Conservation (phyloP, 306 rosid species). For the Glycine latifolia region DNA sequence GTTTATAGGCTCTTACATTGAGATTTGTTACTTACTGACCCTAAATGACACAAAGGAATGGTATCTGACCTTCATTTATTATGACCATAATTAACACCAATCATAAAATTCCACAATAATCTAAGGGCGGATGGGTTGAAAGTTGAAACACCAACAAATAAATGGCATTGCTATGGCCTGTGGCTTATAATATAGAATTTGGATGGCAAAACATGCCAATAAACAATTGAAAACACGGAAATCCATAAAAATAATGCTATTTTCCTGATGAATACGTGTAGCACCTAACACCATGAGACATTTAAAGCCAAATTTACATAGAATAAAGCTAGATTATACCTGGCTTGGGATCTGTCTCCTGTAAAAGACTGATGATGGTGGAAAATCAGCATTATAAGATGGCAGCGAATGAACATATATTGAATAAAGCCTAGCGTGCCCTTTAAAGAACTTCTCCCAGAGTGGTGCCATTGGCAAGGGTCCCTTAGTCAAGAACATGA, state of each 20-base stretch:
- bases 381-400: slow-evolving; percentile 64
- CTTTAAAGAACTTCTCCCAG: slow-evolving; percentile 89
- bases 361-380: slow-evolving; percentile 76
- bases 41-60: slow-evolving; percentile 1
- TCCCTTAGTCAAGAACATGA: slow-evolving; percentile 98
- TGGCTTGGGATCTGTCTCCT: slow-evolving; percentile 91
- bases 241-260: slow-evolving; percentile 28
- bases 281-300: slow-evolving; percentile 35
- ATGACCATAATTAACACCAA: slow-evolving; percentile 25
- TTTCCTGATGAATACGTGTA: slow-evolving; percentile 18
- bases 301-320: slow-evolving; percentile 3
- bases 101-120: slow-evolving; percentile 1
- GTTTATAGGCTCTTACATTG: slow-evolving; percentile 17
- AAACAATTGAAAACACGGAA: slow-evolving; percentile 22
- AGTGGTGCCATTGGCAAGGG: slow-evolving; percentile 94
- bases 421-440: slow-evolving; percentile 69
- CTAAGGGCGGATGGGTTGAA: slow-evolving; percentile 10
- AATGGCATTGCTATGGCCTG: slow-evolving; percentile 20
- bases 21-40: neutral
- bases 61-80: slow-evolving; percentile 13
- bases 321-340: slow-evolving; percentile 58
- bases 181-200: slow-evolving; percentile 36
- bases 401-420: slow-evolving; percentile 89
- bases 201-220: slow-evolving; percentile 28
- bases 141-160: slow-evolving; percentile 6